Conservation (phyloP, 345 rosid genomes). For the Eucalyptus dawsonii region DNA sequence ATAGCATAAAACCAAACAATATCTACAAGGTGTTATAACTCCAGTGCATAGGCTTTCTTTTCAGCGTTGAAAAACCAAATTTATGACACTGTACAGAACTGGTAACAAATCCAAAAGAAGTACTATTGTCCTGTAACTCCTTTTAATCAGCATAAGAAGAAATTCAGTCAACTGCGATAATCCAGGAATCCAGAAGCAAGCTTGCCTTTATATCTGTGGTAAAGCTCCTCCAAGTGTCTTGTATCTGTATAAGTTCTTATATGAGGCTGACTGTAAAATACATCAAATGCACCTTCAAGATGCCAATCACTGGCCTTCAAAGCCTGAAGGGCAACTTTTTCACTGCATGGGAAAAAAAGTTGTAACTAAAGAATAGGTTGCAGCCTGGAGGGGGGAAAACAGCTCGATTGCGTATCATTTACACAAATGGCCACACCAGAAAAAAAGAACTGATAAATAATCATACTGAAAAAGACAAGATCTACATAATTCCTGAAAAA, state of each 20-base stretch:
- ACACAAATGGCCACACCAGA: neutral
- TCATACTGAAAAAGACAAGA: neutral
- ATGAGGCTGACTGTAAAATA: constrained; percentile 83
- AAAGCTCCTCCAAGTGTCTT: constrained; percentile 89
- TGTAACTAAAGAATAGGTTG: neutral
- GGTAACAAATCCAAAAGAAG: neutral
- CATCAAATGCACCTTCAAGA: constrained; percentile 91
- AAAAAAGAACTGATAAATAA: neutral
- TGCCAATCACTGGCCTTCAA: constrained; percentile 93
- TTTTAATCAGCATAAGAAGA: neutral
- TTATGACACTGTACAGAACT: neutral
- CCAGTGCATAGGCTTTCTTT: neutral
- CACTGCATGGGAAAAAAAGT: constrained; percentile 35
- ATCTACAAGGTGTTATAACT: neutral
- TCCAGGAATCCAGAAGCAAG: neutral
- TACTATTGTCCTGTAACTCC: neutral
- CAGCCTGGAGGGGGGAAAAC: neutral
- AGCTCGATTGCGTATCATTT: neutral
- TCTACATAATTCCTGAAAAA: neutral
- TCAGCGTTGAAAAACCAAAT: neutral
- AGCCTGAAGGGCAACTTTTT: constrained; percentile 74
- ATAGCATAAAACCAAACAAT: neutral
- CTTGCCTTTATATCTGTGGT: constrained; percentile 82
- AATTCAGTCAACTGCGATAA: neutral
- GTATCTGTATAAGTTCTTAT: constrained; percentile 53